Percentiles rank a stretch among this genome's conserved stretches.
phyloP scores from a whole-genome alignment of 2,329 filamentous ascomycete genomes.

The Ophiocordyceps camponoti-rufipedis region DNA sequence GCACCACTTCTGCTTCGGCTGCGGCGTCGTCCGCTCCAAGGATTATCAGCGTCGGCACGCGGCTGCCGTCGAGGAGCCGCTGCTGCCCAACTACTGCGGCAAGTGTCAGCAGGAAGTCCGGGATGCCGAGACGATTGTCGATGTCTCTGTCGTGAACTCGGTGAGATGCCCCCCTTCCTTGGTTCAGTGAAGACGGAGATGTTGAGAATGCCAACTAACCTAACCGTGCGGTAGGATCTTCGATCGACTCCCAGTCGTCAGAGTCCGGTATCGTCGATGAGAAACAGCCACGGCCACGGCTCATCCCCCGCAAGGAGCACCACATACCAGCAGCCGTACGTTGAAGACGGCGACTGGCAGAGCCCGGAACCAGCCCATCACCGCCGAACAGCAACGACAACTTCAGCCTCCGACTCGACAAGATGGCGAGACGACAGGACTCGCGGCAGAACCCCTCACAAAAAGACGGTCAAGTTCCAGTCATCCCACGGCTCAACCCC shows the following conservation, averaged over 20 bases:
- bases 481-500: constrained; percentile 5
- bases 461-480: constrained; percentile 11
- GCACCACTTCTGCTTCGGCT: constrained; percentile 23
- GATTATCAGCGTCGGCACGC: constrained; percentile 8
- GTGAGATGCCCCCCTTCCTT: constrained; percentile 4
- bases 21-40: constrained; percentile 10
- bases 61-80: constrained; percentile 7
- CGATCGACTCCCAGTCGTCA: no score
- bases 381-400: neutral
- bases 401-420: neutral
- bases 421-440: neutral
- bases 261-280: no score
- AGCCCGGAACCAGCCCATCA: neutral
- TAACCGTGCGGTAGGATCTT: constrained; percentile 4
- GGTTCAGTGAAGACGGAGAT: neutral
- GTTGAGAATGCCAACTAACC: neutral
- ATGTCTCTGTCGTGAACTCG: constrained; percentile 9
- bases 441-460: constrained; percentile 6
- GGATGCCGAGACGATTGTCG: constrained; percentile 7
- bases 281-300: constrained; percentile 2
- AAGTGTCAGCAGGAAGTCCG: constrained; percentile 10
- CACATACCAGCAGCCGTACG: constrained; percentile 5
- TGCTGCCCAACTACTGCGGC: constrained; percentile 16
- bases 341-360: constrained; percentile 2
- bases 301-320: no score